Evolutionary conservation across 2,329 filamentous ascomycete genomes (phyloP).

Genomic region (Lojkania enalia): DNA sequence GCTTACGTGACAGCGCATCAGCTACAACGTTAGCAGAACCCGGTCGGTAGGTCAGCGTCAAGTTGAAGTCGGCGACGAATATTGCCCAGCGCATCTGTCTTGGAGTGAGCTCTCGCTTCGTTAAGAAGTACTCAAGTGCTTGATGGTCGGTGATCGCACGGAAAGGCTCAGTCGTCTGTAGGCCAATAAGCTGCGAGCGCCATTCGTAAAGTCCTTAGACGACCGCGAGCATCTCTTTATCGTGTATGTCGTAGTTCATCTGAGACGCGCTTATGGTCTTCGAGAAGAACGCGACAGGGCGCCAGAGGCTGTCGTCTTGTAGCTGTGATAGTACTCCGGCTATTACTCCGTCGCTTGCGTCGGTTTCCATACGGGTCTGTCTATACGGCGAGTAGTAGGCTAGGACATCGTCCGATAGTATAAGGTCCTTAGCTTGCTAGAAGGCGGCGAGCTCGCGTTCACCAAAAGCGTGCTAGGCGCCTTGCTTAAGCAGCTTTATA

Average conservation of each 20-base stretch:
- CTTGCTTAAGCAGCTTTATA: slow-evolving; percentile 9
- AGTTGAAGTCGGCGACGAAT: neutral
- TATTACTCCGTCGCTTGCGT: slow-evolving; percentile 1
- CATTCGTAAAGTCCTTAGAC: slow-evolving; percentile 3
- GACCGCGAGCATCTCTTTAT: slow-evolving; percentile 10
- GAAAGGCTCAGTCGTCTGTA: neutral
- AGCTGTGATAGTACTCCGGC: slow-evolving; percentile 3
- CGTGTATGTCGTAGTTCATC: slow-evolving; percentile 9
- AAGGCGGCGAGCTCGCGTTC: neutral
- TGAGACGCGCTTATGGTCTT: neutral
- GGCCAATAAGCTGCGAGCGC: neutral
- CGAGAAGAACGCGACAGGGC: slow-evolving; percentile 4
- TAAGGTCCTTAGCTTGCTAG: neutral
- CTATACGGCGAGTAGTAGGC: slow-evolving; percentile 12
- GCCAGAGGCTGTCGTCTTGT: neutral
- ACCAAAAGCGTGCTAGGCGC: slow-evolving; percentile 13
- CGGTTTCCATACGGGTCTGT: slow-evolving; percentile 4
- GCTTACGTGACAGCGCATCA: neutral
- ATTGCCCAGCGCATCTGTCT: slow-evolving; percentile 2
- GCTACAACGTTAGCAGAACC: neutral
- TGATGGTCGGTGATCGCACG: slow-evolving; percentile 3
- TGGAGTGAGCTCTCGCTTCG: slow-evolving; percentile 1
- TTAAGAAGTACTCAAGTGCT: slow-evolving; percentile 6
- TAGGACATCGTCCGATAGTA: neutral
- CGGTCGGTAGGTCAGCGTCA: slow-evolving; percentile 4